Evolutionary conservation across 176 grass and related monocot species (phyloP).

Genomic region (Raddia distichophylla): DNA sequence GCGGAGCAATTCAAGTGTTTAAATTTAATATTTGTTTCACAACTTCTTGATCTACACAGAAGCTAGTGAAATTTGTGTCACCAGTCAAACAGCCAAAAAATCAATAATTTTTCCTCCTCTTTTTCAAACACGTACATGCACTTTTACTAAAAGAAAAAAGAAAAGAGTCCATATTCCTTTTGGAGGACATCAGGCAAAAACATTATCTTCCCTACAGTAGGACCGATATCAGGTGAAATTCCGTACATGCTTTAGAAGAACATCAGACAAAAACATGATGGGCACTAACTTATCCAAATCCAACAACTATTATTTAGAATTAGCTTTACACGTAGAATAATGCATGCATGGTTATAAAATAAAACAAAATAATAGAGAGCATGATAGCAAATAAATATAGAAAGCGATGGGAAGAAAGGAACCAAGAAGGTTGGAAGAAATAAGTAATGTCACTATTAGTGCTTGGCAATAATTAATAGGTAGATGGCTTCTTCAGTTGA

Average conservation of each 20-base stretch:
- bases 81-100: background rate
- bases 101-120: background rate
- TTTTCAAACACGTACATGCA: conserved; percentile 1
- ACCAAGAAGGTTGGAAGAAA: conserved; percentile 28
- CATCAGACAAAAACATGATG: background rate
- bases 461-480: conserved; percentile 40
- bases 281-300: conserved; percentile 1
- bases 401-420: conserved; percentile 13
- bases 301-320: conserved; percentile 2
- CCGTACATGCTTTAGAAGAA: background rate
- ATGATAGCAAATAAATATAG: conserved; percentile 16
- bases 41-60: background rate
- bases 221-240: conserved; percentile 5
- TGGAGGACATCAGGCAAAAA: background rate
- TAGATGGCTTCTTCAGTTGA: conserved; percentile 31
- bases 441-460: conserved; percentile 41
- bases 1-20: background rate
- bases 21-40: background rate
- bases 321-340: conserved; percentile 30
- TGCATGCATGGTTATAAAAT: background rate
- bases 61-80: background rate
- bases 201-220: background rate
- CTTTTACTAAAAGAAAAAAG: background rate
- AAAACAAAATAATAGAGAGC: conserved; percentile 7
- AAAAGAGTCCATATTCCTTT: background rate